Conservation (phyloP, 2,329 filamentous ascomycete species). For the Fusarium sp. region DNA sequence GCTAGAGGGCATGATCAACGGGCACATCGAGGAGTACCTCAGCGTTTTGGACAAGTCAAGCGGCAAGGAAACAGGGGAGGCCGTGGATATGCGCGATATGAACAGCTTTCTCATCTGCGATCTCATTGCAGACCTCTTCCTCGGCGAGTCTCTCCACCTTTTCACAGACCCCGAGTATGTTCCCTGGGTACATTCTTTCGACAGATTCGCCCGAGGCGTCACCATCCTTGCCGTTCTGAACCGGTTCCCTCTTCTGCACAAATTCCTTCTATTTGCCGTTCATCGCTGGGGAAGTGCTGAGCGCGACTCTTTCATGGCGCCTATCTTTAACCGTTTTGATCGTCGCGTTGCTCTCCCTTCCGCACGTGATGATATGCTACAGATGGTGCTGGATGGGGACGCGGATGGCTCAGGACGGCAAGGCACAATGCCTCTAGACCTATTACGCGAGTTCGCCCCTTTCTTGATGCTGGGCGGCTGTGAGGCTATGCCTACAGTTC, state of each 20-base stretch:
- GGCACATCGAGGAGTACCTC: constrained; percentile 1
- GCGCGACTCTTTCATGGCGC: constrained; percentile 1
- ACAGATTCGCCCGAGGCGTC: background rate
- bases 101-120: constrained; percentile 8
- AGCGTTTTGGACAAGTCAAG: background rate
- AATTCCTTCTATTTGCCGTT: background rate
- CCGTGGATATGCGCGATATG: constrained; percentile 3
- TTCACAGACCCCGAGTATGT: background rate
- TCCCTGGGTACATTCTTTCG: background rate
- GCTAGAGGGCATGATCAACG: constrained; percentile 3
- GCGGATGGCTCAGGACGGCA: background rate
- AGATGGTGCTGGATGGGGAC: background rate
- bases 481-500: constrained; percentile 1
- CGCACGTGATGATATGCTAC: constrained; percentile 2
- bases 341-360: constrained; percentile 1
- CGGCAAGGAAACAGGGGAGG: background rate
- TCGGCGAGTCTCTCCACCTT: background rate
- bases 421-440: constrained; percentile 3
- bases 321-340: background rate
- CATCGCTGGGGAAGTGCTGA: constrained; percentile 10
- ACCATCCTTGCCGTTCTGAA: background rate
- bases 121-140: background rate
- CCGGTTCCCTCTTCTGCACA: constrained; percentile 2
- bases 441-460: background rate
- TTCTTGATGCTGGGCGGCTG: background rate